phyloP scores from a whole-genome alignment of 1,139 yeast species.

The Blastobotrys malaysiensis region DNA sequence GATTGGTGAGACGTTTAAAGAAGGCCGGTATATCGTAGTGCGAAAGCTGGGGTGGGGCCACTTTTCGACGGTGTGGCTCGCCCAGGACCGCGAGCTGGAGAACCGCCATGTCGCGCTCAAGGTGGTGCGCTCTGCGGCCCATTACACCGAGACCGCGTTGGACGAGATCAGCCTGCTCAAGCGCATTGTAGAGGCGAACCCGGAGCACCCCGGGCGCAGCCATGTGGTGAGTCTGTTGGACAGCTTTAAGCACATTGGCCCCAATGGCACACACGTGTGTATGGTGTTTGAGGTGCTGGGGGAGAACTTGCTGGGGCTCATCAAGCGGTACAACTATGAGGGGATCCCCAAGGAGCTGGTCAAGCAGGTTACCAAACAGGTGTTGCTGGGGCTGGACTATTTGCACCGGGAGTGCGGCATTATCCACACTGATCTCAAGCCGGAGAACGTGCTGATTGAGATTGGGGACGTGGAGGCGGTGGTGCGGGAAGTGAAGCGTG shows the following conservation, averaged over 20 bases:
- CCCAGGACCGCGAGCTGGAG: constrained; percentile 43
- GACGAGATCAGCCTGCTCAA: constrained; percentile 71
- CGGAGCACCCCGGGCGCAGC: constrained; percentile 63
- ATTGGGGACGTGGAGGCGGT: constrained; percentile 72
- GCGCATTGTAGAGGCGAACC: constrained; percentile 43
- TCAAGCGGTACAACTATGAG: constrained; percentile 58
- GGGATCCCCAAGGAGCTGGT: constrained; percentile 73
- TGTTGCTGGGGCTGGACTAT: constrained; percentile 70
- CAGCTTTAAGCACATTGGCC: constrained; percentile 71
- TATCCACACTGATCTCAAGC: constrained; percentile 85
- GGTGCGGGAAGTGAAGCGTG: constrained; percentile 52
- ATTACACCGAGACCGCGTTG: constrained; percentile 77
- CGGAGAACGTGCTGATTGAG: constrained; percentile 80
- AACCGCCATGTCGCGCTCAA: constrained; percentile 74
- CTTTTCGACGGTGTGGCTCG: constrained; percentile 85
- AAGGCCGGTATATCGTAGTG: constrained; percentile 58
- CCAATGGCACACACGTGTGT: constrained; percentile 76
- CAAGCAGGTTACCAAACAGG: constrained; percentile 75
- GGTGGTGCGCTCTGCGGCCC: constrained; percentile 63
- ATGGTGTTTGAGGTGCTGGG: constrained; percentile 91
- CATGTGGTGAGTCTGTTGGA: constrained; percentile 69
- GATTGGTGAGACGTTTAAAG: constrained; percentile 60
- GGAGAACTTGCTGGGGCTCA: constrained; percentile 68
- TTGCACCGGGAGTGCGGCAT: constrained; percentile 84
- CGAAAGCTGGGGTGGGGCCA: constrained; percentile 92